phyloP scores from a whole-genome alignment of 2,329 filamentous ascomycete species.

The Xylariaceae sp. region DNA sequence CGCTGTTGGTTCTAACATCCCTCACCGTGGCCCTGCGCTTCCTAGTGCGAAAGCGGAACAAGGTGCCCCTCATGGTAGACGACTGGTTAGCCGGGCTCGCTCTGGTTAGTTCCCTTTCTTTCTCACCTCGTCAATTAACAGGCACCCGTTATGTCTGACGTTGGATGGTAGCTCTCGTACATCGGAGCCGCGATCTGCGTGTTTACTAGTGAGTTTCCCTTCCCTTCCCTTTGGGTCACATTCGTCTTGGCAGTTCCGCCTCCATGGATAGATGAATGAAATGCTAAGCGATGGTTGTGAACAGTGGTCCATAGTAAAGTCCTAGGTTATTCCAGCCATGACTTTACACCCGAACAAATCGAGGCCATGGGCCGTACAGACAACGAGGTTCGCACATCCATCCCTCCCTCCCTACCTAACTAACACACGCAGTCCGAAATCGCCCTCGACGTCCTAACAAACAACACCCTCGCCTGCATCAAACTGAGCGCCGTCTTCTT shows the following conservation, averaged over 20 bases:
- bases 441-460: constrained; percentile 7
- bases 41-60: constrained; percentile 12
- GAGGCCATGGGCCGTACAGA: background rate
- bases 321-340: background rate
- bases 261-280: too few relatives aligned
- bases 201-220: constrained; percentile 7
- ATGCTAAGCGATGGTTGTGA: too few relatives aligned
- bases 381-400: background rate
- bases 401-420: too few relatives aligned
- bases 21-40: constrained; percentile 17
- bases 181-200: constrained; percentile 6
- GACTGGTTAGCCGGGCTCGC: constrained; percentile 14
- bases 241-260: too few relatives aligned
- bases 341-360: background rate
- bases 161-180: constrained; percentile 7
- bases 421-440: background rate
- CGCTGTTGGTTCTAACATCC: background rate
- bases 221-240: background rate
- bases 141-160: background rate
- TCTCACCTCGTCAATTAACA: background rate
- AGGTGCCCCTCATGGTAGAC: constrained; percentile 15
- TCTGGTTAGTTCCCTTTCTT: constrained; percentile 7
- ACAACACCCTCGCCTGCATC: background rate
- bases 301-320: constrained; percentile 1
- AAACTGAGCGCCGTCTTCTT: constrained; percentile 4